Evolutionary conservation across 768 basidiomycete species (phyloP).

Genomic region (Lactarius vividus): DNA sequence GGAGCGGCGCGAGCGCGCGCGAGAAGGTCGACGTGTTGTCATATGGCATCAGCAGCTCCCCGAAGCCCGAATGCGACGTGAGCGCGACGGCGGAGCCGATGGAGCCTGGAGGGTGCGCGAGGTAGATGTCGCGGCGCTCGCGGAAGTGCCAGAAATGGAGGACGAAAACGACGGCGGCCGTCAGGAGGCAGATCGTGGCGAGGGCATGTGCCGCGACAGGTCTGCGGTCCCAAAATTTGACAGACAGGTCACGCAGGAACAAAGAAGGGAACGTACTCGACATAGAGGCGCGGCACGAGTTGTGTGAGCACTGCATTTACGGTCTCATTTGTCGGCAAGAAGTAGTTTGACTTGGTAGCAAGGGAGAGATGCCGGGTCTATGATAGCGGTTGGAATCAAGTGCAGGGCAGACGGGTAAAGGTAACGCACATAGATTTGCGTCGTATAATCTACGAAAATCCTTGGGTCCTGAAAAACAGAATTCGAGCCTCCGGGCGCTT

Average conservation of each 20-base stretch:
- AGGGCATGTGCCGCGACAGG: conserved; percentile 52
- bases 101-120: conserved; percentile 21
- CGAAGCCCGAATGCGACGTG: conserved; percentile 27
- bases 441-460: conserved; percentile 54
- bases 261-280: conserved; percentile 49
- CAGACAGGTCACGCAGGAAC: background rate
- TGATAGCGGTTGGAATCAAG: conserved; percentile 12
- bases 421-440: conserved; percentile 48
- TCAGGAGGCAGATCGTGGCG: conserved; percentile 45
- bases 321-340: conserved; percentile 41
- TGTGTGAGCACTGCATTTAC: conserved; percentile 42
- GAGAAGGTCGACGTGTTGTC: background rate
- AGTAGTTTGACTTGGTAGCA: conserved; percentile 58
- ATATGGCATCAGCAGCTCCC: conserved; percentile 24
- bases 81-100: conserved; percentile 19
- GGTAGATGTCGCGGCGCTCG: conserved; percentile 16
- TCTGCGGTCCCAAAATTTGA: conserved; percentile 35
- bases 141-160: conserved; percentile 45
- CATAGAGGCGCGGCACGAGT: conserved; percentile 47
- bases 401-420: background rate
- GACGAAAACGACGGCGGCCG: conserved; percentile 47
- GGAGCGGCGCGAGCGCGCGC: conserved; percentile 18
- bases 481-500: conserved; percentile 41
- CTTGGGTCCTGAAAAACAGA: conserved; percentile 47
- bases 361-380: conserved; percentile 60